phyloP scores from a whole-genome alignment of 805 yeast species.

The Ogataea salicorniae region DNA sequence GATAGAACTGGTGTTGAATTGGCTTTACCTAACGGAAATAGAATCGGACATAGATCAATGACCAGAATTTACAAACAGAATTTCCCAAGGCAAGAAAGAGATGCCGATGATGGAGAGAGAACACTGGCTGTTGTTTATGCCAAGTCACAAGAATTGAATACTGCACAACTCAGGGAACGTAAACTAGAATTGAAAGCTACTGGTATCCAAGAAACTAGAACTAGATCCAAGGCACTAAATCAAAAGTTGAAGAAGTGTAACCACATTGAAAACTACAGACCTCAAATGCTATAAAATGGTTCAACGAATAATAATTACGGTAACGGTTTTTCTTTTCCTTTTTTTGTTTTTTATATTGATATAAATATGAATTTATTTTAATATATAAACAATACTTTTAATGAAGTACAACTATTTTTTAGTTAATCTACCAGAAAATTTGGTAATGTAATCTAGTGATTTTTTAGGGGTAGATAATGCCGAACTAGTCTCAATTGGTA shows the following conservation, averaged over 20 bases:
- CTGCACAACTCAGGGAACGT: conserved; percentile 7
- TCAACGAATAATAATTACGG: background rate
- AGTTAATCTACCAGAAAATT: conserved; percentile 19
- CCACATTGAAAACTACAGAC: conserved; percentile 73
- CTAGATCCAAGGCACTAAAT: conserved; percentile 30
- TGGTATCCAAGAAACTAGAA: conserved; percentile 19
- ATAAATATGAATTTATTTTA: background rate
- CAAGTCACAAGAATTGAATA: conserved; percentile 13
- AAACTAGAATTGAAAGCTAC: conserved; percentile 42
- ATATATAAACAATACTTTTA: background rate
- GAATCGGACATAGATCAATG: conserved; percentile 74
- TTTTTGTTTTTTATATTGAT: background rate
- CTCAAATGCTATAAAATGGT: conserved; percentile 28
- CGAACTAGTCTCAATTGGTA: conserved; percentile 16
- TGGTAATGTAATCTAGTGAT: conserved; percentile 19
- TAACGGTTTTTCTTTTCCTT: background rate
- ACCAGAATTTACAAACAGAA: conserved; percentile 64
- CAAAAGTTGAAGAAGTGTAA: conserved; percentile 62
- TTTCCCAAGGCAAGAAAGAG: conserved; percentile 35
- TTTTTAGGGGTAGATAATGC: conserved; percentile 15
- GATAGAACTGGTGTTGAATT: conserved; percentile 52
- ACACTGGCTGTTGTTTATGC: conserved; percentile 34
- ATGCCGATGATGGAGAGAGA: conserved; percentile 53
- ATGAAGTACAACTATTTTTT: conserved; percentile 6
- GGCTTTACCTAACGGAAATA: conserved; percentile 68